Evolutionary conservation across 345 rosid species (phyloP).

Genomic region (Geranium rotundifolium): DNA sequence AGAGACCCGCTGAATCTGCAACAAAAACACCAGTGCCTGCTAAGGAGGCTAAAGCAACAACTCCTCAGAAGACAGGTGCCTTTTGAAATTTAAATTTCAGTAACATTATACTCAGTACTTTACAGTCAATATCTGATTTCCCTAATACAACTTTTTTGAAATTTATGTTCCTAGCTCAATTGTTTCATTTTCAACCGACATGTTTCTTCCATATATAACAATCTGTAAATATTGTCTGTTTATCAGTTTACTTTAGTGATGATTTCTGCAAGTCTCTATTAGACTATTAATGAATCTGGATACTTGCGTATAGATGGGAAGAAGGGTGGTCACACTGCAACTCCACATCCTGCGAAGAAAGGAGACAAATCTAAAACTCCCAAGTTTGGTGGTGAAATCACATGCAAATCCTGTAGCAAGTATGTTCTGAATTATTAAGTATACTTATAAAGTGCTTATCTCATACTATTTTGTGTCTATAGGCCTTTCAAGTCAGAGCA

Average conservation of each 20-base stretch:
- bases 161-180: too few relatives aligned
- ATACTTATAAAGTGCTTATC: neutral
- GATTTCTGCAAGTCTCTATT: too few relatives aligned
- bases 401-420: constrained; percentile 73
- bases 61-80: constrained; percentile 45
- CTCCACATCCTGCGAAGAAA: constrained; percentile 73
- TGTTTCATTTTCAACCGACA: too few relatives aligned
- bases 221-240: too few relatives aligned
- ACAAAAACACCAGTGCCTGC: constrained; percentile 36
- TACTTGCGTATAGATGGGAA: constrained; percentile 44
- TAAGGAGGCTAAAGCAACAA: constrained; percentile 45
- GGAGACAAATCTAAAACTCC: constrained; percentile 32
- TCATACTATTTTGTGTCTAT: neutral
- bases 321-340: constrained; percentile 69
- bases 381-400: constrained; percentile 53
- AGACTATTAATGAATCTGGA: too few relatives aligned
- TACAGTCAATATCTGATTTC: too few relatives aligned
- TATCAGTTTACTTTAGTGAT: too few relatives aligned
- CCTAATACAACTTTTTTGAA: too few relatives aligned
- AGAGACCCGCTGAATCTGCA: constrained; percentile 41
- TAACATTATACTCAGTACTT: too few relatives aligned
- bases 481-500: constrained; percentile 44
- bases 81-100: neutral
- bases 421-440: constrained; percentile 6
- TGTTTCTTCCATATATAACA: too few relatives aligned